These are phyloP conservation scores for Leishmania gerbilli DNA, from an alignment of 208 protist genomes.

Conservation along the genomic window DNA sequence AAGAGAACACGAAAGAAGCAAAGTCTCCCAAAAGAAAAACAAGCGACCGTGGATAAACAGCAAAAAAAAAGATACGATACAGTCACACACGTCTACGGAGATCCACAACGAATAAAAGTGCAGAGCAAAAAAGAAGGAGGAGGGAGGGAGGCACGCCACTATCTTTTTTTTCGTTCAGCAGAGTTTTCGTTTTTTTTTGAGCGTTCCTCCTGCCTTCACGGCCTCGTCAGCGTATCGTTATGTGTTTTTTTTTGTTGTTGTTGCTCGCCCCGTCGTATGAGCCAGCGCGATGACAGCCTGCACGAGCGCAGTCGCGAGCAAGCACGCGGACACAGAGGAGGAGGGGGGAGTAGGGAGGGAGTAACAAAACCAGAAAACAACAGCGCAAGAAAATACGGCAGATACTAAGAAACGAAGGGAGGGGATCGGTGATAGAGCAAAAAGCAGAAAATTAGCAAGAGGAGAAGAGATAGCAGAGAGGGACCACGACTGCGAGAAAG, in stretches of 20 bases:
- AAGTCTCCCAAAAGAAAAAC: neutral
- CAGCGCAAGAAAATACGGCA: too few relatives aligned
- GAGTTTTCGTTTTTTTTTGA: neutral
- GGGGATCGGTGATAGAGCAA: neutral
- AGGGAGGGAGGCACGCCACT: neutral
- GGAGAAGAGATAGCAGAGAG: neutral
- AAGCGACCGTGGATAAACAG: neutral
- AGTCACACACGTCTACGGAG: neutral
- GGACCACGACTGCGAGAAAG: neutral
- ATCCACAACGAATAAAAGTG: neutral
- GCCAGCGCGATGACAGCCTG: neutral
- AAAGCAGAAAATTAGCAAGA: neutral
- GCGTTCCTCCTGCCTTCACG: neutral
- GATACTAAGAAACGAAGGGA: too few relatives aligned
- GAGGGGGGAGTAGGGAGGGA: neutral
- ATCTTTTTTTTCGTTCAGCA: neutral
- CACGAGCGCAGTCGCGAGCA: neutral
- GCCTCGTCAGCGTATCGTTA: neutral
- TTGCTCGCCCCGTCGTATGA: neutral
- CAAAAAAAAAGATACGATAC: neutral
- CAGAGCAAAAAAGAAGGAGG: neutral
- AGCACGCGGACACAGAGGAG: neutral
- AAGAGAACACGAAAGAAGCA: neutral
- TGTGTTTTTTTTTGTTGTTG: neutral
- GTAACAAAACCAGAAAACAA: too few relatives aligned